These are phyloP conservation scores for Penicillium bialowiezense DNA, from an alignment of 495 filamentous ascomycete genomes.

Conservation along the genomic window DNA sequence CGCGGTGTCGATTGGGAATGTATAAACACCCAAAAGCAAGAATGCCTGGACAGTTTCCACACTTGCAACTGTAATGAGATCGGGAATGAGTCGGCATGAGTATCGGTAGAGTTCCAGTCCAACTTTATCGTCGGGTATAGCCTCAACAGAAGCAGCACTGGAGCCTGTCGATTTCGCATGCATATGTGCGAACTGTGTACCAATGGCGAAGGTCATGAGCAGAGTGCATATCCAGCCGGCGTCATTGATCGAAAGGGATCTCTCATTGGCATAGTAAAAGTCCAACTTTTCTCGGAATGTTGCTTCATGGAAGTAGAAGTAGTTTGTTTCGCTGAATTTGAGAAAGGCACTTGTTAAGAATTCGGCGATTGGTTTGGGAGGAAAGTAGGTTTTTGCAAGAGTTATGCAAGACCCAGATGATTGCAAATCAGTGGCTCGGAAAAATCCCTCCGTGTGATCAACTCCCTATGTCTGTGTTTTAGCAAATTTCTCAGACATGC, in stretches of 20 bases:
- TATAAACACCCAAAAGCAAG: slow-evolving; percentile 13
- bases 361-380: slow-evolving; percentile 9
- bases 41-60: slow-evolving; percentile 17
- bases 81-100: slow-evolving; percentile 16
- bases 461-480: background rate
- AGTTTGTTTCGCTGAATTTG: slow-evolving; percentile 13
- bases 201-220: slow-evolving; percentile 20
- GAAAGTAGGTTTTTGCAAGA: slow-evolving; percentile 9
- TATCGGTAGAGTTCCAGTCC: slow-evolving; percentile 12
- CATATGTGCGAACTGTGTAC: slow-evolving; percentile 22
- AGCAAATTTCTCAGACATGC: background rate
- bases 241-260: slow-evolving; percentile 10
- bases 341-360: slow-evolving; percentile 13
- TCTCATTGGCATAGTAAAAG: slow-evolving; percentile 7
- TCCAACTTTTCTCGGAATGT: slow-evolving; percentile 12
- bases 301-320: slow-evolving; percentile 15
- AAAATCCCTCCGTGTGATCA: slow-evolving; percentile 3
- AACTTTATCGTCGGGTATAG: background rate
- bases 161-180: slow-evolving; percentile 2
- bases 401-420: slow-evolving; percentile 10
- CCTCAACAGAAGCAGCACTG: background rate
- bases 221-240: slow-evolving; percentile 20
- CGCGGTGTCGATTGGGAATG: slow-evolving; percentile 11
- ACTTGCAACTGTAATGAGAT: slow-evolving; percentile 12
- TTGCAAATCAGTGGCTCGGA: slow-evolving; percentile 13